phyloP scores from a whole-genome alignment of 2,329 filamentous ascomycete genomes.

The Clarireedia hainanense region DNA sequence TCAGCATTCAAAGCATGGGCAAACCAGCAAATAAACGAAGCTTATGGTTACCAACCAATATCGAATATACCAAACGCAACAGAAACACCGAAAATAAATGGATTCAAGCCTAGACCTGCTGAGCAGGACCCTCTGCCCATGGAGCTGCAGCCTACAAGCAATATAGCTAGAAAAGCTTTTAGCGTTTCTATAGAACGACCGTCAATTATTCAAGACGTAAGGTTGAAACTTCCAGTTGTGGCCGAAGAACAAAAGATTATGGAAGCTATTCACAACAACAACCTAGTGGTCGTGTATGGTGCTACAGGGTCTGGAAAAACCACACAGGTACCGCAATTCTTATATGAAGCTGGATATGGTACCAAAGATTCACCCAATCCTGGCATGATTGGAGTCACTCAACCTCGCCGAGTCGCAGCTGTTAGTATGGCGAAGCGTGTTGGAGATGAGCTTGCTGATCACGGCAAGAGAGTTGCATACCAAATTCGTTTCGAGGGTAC shows the following conservation, averaged over 20 bases:
- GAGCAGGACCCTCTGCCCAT: constrained; percentile 65
- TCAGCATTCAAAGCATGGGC: constrained; percentile 94
- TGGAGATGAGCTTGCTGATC: constrained; percentile 71
- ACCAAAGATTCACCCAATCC: constrained; percentile 69
- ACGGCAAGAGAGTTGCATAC: constrained; percentile 74
- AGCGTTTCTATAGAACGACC: constrained; percentile 64
- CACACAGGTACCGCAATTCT: constrained; percentile 91
- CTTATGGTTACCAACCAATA: constrained; percentile 56
- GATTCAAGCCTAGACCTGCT: constrained; percentile 58
- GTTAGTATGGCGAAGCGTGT: constrained; percentile 96
- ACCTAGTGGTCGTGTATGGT: constrained; percentile 85
- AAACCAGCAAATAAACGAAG: constrained; percentile 74
- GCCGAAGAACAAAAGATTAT: constrained; percentile 96
- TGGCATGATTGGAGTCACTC: constrained; percentile 91
- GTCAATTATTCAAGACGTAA: constrained; percentile 67
- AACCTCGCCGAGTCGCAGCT: constrained; percentile 87
- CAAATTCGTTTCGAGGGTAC: constrained; percentile 94
- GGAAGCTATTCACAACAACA: constrained; percentile 91
- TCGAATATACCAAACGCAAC: constrained; percentile 30
- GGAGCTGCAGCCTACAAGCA: constrained; percentile 53
- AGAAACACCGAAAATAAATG: constrained; percentile 45
- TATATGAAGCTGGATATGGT: constrained; percentile 91
- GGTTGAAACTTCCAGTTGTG: constrained; percentile 78
- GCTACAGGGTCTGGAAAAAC: constrained; percentile 97
- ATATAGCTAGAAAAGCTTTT: constrained; percentile 62